Conservation (phyloP, 768 basidiomycete genomes). For the Mycena venus region DNA sequence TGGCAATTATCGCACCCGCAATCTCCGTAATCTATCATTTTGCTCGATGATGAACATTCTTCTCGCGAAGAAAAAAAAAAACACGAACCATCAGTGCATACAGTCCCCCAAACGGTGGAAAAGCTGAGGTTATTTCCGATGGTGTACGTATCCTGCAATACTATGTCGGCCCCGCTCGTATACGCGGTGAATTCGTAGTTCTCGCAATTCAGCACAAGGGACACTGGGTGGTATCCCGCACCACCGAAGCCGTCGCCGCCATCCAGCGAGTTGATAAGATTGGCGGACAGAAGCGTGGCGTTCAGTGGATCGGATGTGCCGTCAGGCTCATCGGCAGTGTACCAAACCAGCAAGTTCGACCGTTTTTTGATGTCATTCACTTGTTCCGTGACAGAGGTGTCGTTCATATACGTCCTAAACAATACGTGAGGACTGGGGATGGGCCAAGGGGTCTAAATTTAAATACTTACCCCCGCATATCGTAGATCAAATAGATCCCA, state of each 20-base stretch:
- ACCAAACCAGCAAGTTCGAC: constrained; percentile 77
- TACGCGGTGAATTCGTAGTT: constrained; percentile 75
- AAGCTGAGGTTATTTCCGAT: constrained; percentile 74
- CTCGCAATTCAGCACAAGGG: constrained; percentile 74
- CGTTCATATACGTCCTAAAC: constrained; percentile 73
- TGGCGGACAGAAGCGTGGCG: constrained; percentile 65
- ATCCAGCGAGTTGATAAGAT: constrained; percentile 71
- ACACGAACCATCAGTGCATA: constrained; percentile 60
- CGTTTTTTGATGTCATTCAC: constrained; percentile 77
- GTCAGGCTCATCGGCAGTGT: constrained; percentile 78
- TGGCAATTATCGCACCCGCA: constrained; percentile 81
- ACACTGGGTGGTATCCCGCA: constrained; percentile 74
- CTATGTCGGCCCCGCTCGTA: constrained; percentile 74
- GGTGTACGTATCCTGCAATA: constrained; percentile 78
- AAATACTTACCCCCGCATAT: constrained; percentile 72
- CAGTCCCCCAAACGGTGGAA: constrained; percentile 71
- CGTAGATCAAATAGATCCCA: constrained; percentile 82
- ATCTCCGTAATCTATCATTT: constrained; percentile 70
- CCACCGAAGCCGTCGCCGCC: constrained; percentile 62
- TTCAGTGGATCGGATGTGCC: constrained; percentile 72
- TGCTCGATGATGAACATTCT: neutral
- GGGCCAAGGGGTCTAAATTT: neutral
- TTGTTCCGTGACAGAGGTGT: constrained; percentile 72
- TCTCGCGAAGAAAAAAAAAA: neutral
- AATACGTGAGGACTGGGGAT: constrained; percentile 16